Percentiles rank a stretch among this genome's conserved stretches.
Evolutionary conservation across 345 rosid species (phyloP).

Genomic region (Syzygium jambos): DNA sequence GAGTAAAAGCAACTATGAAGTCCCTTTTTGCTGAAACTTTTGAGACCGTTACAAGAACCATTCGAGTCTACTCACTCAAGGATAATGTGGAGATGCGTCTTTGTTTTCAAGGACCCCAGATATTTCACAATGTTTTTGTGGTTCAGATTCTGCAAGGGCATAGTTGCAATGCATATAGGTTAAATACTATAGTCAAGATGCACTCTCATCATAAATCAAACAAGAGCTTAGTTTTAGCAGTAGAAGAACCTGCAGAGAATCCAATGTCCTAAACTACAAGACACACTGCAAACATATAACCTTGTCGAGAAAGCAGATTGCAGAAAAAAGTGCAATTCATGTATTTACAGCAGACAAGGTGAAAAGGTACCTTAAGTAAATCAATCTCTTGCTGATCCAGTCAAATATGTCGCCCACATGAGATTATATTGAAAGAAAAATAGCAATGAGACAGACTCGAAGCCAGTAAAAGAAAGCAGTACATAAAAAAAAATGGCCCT

Average conservation of each 20-base stretch:
- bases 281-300: background rate
- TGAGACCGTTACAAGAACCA: background rate
- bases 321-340: background rate
- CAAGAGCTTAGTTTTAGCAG: background rate
- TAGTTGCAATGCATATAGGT: background rate
- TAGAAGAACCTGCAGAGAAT: background rate
- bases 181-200: background rate
- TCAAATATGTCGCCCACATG: slow-evolving; percentile 14
- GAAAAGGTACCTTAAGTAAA: slow-evolving; percentile 65
- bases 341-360: background rate
- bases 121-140: slow-evolving; percentile 98
- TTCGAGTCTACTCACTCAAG: slow-evolving; percentile 73
- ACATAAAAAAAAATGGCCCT: background rate
- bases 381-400: slow-evolving; percentile 95
- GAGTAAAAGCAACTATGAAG: background rate
- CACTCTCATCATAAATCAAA: background rate
- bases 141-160: slow-evolving; percentile 66
- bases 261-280: background rate
- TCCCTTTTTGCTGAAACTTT: background rate
- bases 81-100: slow-evolving; percentile 88
- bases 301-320: background rate
- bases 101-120: slow-evolving; percentile 94
- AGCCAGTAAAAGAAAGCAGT: slow-evolving; percentile 15
- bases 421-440: slow-evolving; percentile 12
- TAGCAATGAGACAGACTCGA: slow-evolving; percentile 7